These are phyloP conservation scores for Dactylellina leptospora DNA, from an alignment of 2,329 filamentous ascomycete genomes.

Conservation along the genomic window DNA sequence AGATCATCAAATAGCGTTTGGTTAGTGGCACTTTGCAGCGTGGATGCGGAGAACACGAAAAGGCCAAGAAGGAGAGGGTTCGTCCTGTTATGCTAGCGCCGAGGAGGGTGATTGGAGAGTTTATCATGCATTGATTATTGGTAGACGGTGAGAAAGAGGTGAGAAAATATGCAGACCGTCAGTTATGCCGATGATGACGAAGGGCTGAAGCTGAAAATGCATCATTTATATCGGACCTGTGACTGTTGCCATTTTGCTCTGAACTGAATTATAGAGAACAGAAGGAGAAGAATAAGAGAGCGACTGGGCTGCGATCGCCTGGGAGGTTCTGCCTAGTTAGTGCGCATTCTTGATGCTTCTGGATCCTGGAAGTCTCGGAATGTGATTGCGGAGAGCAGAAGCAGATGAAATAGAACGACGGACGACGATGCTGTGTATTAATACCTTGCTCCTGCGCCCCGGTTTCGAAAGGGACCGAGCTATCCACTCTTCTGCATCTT, in stretches of 20 bases:
- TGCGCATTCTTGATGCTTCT: slow-evolving; percentile 10
- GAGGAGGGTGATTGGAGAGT: background rate
- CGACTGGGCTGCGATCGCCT: slow-evolving; percentile 1
- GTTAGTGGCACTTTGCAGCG: background rate
- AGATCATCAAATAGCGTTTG: background rate
- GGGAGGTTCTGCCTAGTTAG: slow-evolving; percentile 1
- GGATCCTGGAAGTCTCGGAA: slow-evolving; percentile 21
- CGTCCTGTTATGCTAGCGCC: background rate
- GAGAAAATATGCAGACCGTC: background rate
- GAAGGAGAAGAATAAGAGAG: background rate
- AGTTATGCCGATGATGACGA: background rate
- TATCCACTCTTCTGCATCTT: slow-evolving; percentile 38
- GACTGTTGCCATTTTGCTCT: slow-evolving; percentile 17
- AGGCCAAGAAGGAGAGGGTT: slow-evolving; percentile 3
- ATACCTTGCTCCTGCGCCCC: slow-evolving; percentile 44
- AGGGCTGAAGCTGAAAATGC: background rate
- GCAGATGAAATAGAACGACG: background rate
- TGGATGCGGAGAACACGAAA: slow-evolving; percentile 15
- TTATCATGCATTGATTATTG: background rate
- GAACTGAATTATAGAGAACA: too few species aligned
- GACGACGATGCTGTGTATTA: slow-evolving; percentile 12
- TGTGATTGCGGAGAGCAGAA: slow-evolving; percentile 9
- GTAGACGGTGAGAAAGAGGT: background rate
- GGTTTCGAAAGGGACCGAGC: slow-evolving; percentile 39
- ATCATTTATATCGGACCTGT: background rate